Conservation (phyloP, 2,329 filamentous ascomycete species). For the Phaeosphaeriaceae sp. region DNA sequence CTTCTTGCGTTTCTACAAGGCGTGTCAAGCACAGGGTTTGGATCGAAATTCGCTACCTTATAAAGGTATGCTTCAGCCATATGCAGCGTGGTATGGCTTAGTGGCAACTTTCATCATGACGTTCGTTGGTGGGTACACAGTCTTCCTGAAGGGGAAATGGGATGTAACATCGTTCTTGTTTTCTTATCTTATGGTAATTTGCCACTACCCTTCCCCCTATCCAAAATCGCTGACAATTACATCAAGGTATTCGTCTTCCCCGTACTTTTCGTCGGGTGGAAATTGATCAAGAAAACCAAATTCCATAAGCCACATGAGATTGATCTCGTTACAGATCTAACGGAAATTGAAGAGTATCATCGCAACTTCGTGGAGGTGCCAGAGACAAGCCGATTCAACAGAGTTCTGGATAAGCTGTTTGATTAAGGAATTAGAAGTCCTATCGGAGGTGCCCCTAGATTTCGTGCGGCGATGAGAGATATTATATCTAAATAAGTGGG, state of each 20-base stretch:
- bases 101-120: constrained; percentile 71
- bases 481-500: neutral
- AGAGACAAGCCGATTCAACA: constrained; percentile 54
- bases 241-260: constrained; percentile 69
- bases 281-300: constrained; percentile 69
- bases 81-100: constrained; percentile 71
- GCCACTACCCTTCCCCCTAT: neutral
- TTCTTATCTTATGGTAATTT: constrained; percentile 52
- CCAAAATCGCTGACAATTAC: constrained; percentile 6
- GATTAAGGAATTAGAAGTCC: constrained; percentile 27
- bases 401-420: constrained; percentile 55
- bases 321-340: constrained; percentile 67
- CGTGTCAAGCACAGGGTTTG: constrained; percentile 72
- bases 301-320: constrained; percentile 64
- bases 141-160: constrained; percentile 75
- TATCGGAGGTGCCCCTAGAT: neutral
- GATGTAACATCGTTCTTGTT: constrained; percentile 74
- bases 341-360: constrained; percentile 72
- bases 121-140: constrained; percentile 76
- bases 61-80: constrained; percentile 72
- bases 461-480: neutral
- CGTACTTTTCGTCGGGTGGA: constrained; percentile 73
- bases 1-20: constrained; percentile 75
- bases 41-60: constrained; percentile 73
- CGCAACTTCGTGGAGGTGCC: constrained; percentile 62